Percentiles rank a stretch among this genome's conserved stretches.
phyloP scores from a whole-genome alignment of 1,284 basidiomycete species.

The Puccinia novopanici region DNA sequence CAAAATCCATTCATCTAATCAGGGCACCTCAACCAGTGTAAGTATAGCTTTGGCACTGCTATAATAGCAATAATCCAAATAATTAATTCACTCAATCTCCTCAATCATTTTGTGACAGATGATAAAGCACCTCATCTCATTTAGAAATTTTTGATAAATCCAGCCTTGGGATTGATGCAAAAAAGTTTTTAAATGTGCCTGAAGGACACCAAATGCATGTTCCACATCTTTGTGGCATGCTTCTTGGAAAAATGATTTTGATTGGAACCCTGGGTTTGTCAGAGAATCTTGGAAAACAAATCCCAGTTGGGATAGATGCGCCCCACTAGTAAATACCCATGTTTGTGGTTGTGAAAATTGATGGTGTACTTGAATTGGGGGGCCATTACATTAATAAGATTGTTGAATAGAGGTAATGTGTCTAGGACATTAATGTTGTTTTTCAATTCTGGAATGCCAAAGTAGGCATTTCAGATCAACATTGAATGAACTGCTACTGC shows the following conservation, averaged over 20 bases:
- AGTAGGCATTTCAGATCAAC: slow-evolving; percentile 25
- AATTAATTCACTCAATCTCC: not conserved
- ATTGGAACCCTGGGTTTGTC: not conserved
- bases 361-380: not conserved
- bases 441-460: not conserved
- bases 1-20: not conserved
- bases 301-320: not conserved
- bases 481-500: slow-evolving; percentile 18
- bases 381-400: not conserved
- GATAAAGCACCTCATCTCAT: not conserved
- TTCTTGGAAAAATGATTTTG: not conserved
- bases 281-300: not conserved
- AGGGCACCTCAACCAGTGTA: not conserved
- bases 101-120: slow-evolving; percentile 1
- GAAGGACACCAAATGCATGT: not conserved
- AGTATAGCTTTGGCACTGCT: not conserved
- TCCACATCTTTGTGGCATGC: not conserved
- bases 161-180: not conserved
- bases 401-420: not conserved
- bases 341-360: not conserved
- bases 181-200: not conserved
- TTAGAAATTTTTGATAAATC: not conserved
- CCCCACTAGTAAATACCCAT: not conserved
- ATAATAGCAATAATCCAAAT: not conserved
- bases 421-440: slow-evolving; percentile 20